phyloP scores from a whole-genome alignment of 2,329 filamentous ascomycete genomes.

The Cladosporium sp. region DNA sequence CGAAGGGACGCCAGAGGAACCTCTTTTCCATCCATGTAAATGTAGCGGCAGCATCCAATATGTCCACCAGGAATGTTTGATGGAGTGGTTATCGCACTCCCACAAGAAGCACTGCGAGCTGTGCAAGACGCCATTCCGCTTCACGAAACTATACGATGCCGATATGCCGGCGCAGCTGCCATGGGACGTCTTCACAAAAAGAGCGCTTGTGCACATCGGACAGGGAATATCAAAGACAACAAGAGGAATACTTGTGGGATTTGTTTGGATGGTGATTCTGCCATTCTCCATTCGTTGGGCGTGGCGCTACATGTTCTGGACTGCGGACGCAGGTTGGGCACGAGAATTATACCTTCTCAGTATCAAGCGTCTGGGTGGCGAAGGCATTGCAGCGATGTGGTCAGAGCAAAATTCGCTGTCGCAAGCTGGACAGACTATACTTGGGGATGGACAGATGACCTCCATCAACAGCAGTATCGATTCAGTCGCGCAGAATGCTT shows the following conservation, averaged over 20 bases:
- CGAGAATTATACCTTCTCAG: constrained; percentile 33
- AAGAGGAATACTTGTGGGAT: constrained; percentile 72
- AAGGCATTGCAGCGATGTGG: constrained; percentile 7
- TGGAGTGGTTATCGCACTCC: constrained; percentile 98
- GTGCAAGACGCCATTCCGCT: constrained; percentile 96
- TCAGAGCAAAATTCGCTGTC: constrained; percentile 10
- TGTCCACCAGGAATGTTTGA: constrained; percentile 94
- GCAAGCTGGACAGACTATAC: constrained; percentile 4
- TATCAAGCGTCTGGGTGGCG: neutral
- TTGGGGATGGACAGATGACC: neutral
- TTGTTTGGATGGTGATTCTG: constrained; percentile 84
- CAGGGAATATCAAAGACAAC: constrained; percentile 16
- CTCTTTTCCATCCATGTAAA: constrained; percentile 96
- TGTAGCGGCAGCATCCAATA: constrained; percentile 98
- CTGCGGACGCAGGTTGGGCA: constrained; percentile 72
- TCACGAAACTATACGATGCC: constrained; percentile 94
- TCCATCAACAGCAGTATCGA: neutral
- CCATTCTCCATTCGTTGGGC: constrained; percentile 87
- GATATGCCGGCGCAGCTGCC: constrained; percentile 87
- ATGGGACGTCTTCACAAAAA: constrained; percentile 71
- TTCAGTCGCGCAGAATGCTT: neutral
- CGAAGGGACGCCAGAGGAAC: constrained; percentile 76
- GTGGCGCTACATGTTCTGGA: constrained; percentile 93
- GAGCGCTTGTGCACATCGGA: constrained; percentile 69
- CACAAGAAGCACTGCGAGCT: constrained; percentile 99